Evolutionary conservation across 306 rosid species (phyloP).

Genomic region (Oemleria cerasiformis): DNA sequence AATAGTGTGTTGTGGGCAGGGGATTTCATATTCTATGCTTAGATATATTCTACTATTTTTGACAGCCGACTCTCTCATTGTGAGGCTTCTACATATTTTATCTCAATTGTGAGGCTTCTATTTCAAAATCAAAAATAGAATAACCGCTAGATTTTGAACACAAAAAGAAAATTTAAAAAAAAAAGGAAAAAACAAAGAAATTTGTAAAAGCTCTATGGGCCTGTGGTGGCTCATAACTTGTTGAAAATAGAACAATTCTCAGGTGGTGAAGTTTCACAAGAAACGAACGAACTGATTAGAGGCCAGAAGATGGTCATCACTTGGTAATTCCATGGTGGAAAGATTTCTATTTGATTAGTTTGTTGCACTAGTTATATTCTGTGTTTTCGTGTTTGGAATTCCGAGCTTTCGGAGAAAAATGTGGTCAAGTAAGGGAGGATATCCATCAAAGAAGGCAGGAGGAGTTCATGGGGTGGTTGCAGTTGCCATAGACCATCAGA

Average conservation of each 20-base stretch:
- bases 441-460: constrained; percentile 31
- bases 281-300: neutral
- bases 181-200: neutral
- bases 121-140: constrained; percentile 17
- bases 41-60: neutral
- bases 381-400: neutral
- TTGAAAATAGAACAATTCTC: constrained; percentile 2
- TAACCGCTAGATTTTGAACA: constrained; percentile 3
- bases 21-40: neutral
- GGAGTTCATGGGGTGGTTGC: constrained; percentile 76
- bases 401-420: constrained; percentile 22
- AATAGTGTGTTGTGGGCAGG: neutral
- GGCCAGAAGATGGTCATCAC: neutral
- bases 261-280: neutral
- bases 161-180: neutral
- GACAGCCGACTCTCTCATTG: constrained; percentile 11
- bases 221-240: neutral
- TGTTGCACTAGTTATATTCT: neutral
- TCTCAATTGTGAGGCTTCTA: constrained; percentile 16
- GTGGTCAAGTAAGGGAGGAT: constrained; percentile 51
- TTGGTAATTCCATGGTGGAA: neutral
- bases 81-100: neutral
- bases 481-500: constrained; percentile 70
- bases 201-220: neutral
- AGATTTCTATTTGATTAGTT: neutral